A percentile compares a stretch with the other conserved stretches of the same genome.
Evolutionary conservation across 192 early-diverging fungal genomes (phyloP).

Genomic region (Podila horticola): DNA sequence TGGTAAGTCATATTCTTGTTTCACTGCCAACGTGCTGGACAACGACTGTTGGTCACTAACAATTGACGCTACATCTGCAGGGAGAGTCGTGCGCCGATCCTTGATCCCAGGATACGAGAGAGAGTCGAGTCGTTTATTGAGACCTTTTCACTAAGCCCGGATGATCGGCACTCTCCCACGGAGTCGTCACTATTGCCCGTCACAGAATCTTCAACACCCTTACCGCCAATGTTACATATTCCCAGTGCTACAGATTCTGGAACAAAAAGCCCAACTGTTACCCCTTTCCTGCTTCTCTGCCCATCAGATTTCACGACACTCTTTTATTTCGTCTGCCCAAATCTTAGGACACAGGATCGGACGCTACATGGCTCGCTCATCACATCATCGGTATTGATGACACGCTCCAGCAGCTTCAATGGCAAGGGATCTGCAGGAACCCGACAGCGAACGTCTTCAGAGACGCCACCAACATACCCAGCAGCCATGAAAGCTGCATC

Average conservation of each 20-base stretch:
- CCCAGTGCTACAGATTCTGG: background rate
- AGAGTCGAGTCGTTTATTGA: constrained; percentile 19
- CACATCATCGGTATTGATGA: constrained; percentile 17
- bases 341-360: constrained; percentile 10
- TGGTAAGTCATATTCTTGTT: constrained; percentile 25
- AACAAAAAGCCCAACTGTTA: constrained; percentile 14
- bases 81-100: constrained; percentile 19
- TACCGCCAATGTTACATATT: constrained; percentile 8
- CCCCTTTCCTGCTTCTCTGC: constrained; percentile 43
- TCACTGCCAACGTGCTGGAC: background rate
- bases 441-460: constrained; percentile 39
- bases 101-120: constrained; percentile 31
- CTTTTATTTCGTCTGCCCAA: constrained; percentile 50
- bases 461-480: constrained; percentile 41
- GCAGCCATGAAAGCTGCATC: constrained; percentile 18
- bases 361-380: background rate
- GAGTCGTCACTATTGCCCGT: constrained; percentile 16
- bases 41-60: background rate
- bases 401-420: constrained; percentile 42
- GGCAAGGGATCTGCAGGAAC: constrained; percentile 24
- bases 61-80: background rate
- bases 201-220: constrained; percentile 20
- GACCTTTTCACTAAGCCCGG: constrained; percentile 8
- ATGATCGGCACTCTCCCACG: background rate
- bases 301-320: constrained; percentile 53